phyloP scores from a whole-genome alignment of 768 basidiomycete species.

The Pisolithus sp. region DNA sequence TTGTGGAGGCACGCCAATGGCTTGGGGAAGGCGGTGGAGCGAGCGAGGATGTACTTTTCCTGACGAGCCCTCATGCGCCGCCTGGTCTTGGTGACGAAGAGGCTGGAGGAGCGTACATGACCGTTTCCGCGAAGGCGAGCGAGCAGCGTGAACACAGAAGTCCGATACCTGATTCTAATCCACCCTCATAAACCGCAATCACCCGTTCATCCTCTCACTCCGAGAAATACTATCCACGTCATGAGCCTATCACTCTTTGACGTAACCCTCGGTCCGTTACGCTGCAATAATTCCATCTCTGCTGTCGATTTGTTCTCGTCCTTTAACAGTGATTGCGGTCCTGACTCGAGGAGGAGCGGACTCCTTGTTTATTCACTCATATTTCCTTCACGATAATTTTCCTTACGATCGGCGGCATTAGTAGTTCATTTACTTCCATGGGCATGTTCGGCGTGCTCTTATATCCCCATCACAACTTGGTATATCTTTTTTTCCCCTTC shows the following conservation, averaged over 20 bases:
- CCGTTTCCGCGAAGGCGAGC: conserved; percentile 73
- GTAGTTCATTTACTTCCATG: conserved; percentile 17
- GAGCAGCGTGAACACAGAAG: conserved; percentile 44
- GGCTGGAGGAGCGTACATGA: conserved; percentile 79
- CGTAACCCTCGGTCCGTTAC: conserved; percentile 23
- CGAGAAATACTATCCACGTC: conserved; percentile 16
- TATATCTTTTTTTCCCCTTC: conserved; percentile 14
- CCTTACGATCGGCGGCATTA: conserved; percentile 20
- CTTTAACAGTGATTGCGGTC: conserved; percentile 13
- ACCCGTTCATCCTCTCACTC: conserved; percentile 8
- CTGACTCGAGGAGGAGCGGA: conserved; percentile 9
- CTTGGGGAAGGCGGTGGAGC: conserved; percentile 69
- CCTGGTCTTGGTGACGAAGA: conserved; percentile 68
- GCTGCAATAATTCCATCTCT: conserved; percentile 15
- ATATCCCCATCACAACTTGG: conserved; percentile 16
- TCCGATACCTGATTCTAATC: conserved; percentile 21
- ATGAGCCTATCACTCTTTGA: conserved; percentile 17
- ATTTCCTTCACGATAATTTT: conserved; percentile 27
- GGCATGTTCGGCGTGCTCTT: conserved; percentile 19
- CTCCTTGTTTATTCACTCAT: conserved; percentile 13
- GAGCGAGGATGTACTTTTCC: conserved; percentile 51
- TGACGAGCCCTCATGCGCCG: conserved; percentile 56
- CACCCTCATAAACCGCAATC: conserved; percentile 21
- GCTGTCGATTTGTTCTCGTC: conserved; percentile 17
- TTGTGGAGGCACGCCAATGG: conserved; percentile 73